Evolutionary conservation across 2,329 filamentous ascomycete genomes (phyloP).

Genomic region (Chrysoporthe puriensis): DNA sequence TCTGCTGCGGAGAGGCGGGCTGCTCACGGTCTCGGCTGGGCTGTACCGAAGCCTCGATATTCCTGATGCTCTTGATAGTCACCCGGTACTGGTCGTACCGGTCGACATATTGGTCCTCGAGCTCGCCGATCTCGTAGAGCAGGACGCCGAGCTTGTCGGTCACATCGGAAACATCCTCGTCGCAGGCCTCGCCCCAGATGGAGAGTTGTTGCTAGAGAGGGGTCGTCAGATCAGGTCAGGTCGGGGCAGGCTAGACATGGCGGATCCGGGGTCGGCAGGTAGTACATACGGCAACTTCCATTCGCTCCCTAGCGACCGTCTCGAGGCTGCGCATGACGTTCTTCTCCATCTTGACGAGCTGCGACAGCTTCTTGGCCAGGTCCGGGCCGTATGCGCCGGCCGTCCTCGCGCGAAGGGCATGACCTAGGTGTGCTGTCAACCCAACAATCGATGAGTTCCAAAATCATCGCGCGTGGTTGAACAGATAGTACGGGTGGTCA

Average conservation of each 20-base stretch:
- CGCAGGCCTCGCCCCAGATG: slow-evolving; percentile 92
- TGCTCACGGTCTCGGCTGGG: slow-evolving; percentile 90
- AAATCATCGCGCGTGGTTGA: slow-evolving; percentile 2
- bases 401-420: slow-evolving; percentile 72
- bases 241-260: neutral
- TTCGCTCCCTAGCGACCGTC: slow-evolving; percentile 89
- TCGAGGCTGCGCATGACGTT: slow-evolving; percentile 99
- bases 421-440: slow-evolving; percentile 48
- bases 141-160: slow-evolving; percentile 98
- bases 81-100: slow-evolving; percentile 99
- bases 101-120: slow-evolving; percentile 98
- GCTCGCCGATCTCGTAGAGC: slow-evolving; percentile 97
- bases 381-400: slow-evolving; percentile 82
- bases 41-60: slow-evolving; percentile 98
- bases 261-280: neutral
- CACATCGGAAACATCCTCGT: slow-evolving; percentile 97
- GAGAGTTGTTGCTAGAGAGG: slow-evolving; percentile 88
- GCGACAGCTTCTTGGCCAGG: slow-evolving; percentile 94
- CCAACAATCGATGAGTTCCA: slow-evolving; percentile 11
- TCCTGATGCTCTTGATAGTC: slow-evolving; percentile 98
- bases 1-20: neutral
- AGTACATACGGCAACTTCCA: slow-evolving; percentile 88
- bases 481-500: neutral
- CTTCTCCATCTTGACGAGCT: slow-evolving; percentile 99
- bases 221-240: slow-evolving; percentile 22